These are phyloP conservation scores for Citrus reticulata DNA, from an alignment of 345 rosid genomes.

Conservation along the genomic window DNA sequence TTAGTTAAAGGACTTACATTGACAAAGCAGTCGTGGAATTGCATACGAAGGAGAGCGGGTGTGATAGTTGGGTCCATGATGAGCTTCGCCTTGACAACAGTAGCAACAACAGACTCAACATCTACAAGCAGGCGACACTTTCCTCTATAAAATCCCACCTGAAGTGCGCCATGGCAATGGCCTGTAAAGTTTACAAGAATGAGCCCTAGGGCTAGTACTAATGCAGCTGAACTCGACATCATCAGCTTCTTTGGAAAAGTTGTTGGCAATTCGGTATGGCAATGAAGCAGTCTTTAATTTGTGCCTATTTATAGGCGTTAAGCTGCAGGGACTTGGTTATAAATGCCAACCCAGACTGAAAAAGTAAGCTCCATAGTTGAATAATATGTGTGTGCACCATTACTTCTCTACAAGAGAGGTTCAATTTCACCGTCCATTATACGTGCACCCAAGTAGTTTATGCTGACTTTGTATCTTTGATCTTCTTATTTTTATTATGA, in stretches of 20 bases:
- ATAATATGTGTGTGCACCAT: no score
- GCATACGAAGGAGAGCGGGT: conserved; percentile 46
- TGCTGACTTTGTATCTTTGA: no score
- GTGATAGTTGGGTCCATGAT: conserved; percentile 17
- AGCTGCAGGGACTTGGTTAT: no score
- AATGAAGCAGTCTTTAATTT: not conserved
- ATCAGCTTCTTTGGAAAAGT: not conserved
- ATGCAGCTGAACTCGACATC: conserved; percentile 15
- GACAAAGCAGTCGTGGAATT: conserved; percentile 52
- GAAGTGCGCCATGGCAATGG: conserved; percentile 31
- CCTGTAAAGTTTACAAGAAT: conserved; percentile 30
- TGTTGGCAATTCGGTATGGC: not conserved
- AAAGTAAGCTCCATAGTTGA: no score
- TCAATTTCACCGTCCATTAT: no score
- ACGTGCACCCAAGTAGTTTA: no score
- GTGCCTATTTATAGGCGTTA: not conserved
- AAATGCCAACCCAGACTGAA: no score
- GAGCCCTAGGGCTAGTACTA: conserved; percentile 20
- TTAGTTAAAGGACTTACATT: conserved; percentile 23
- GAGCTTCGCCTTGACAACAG: conserved; percentile 5
- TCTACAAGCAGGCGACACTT: conserved; percentile 17
- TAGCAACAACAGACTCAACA: conserved; percentile 36
- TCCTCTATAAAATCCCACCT: conserved; percentile 25
- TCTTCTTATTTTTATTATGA: no score
- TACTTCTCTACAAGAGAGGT: no score